Evolutionary conservation across 2,329 filamentous ascomycete genomes (phyloP).

Genomic region (Xylariaceae sp.): DNA sequence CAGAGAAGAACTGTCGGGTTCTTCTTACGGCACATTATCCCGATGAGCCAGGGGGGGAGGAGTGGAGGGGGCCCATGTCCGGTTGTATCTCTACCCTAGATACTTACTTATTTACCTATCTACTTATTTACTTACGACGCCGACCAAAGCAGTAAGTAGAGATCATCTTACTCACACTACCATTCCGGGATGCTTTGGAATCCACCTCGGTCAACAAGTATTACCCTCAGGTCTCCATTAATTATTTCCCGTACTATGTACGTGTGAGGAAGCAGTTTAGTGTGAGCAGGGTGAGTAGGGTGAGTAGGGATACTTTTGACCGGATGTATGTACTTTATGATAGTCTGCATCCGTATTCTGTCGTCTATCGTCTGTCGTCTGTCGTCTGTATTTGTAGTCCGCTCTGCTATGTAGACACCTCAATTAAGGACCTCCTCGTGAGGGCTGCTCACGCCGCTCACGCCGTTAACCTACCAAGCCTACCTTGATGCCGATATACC

Average conservation of each 20-base stretch:
- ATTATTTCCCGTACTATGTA: neutral
- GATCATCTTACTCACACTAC: neutral
- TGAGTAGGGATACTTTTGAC: too few species aligned
- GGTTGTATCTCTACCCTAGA: neutral
- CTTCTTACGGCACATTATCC: neutral
- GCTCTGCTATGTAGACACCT: too few species aligned
- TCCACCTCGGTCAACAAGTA: conserved; percentile 1
- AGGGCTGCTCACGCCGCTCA: too few species aligned
- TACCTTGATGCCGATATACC: too few species aligned
- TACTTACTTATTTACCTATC: too few species aligned
- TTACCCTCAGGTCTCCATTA: neutral
- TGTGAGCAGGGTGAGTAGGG: neutral
- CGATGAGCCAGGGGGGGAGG: neutral
- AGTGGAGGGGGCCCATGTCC: neutral
- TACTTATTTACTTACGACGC: too few species aligned
- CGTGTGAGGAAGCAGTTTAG: neutral
- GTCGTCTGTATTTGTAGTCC: too few species aligned
- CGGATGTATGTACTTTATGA: too few species aligned
- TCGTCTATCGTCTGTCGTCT: too few species aligned
- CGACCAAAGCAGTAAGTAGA: neutral
- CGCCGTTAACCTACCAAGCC: too few species aligned
- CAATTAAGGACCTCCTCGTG: too few species aligned
- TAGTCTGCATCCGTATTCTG: too few species aligned
- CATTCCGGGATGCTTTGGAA: neutral
- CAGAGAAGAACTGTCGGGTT: neutral